Percentiles rank a stretch among this genome's conserved stretches.
These are phyloP conservation scores for Fusarium udum DNA, from an alignment of 2,329 filamentous ascomycete species.

Conservation along the genomic window DNA sequence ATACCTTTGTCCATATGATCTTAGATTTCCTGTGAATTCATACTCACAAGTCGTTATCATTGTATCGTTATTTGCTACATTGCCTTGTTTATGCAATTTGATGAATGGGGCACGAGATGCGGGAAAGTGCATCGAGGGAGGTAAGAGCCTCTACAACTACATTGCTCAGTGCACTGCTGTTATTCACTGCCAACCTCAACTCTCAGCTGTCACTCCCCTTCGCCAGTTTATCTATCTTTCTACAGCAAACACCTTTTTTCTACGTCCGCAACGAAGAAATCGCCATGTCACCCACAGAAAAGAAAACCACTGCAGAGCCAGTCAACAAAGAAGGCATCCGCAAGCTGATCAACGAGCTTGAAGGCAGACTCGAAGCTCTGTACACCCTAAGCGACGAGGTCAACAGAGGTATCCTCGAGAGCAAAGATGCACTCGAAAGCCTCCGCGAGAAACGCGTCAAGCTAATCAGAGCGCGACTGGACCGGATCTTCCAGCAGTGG, in stretches of 20 bases:
- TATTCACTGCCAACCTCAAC: neutral
- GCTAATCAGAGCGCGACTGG: neutral
- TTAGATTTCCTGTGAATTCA: neutral
- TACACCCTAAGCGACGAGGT: neutral
- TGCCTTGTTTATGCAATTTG: neutral
- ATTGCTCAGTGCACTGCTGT: neutral
- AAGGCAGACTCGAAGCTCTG: neutral
- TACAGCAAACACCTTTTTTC: neutral
- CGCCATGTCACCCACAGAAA: neutral
- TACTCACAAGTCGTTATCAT: neutral
- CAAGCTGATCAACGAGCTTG: neutral
- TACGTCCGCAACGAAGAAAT: neutral
- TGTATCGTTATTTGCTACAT: neutral
- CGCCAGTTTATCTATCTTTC: no score
- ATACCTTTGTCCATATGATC: conserved; percentile 7
- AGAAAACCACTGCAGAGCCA: neutral
- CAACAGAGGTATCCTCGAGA: neutral
- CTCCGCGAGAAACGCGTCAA: neutral
- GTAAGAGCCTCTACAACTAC: neutral
- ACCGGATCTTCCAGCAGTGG: neutral
- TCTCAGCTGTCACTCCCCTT: neutral
- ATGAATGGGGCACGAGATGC: neutral
- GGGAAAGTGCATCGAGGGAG: neutral
- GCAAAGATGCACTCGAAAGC: neutral
- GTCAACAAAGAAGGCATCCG: neutral